phyloP scores from a whole-genome alignment of 176 grass and related monocot species.

The Secale cereale region DNA sequence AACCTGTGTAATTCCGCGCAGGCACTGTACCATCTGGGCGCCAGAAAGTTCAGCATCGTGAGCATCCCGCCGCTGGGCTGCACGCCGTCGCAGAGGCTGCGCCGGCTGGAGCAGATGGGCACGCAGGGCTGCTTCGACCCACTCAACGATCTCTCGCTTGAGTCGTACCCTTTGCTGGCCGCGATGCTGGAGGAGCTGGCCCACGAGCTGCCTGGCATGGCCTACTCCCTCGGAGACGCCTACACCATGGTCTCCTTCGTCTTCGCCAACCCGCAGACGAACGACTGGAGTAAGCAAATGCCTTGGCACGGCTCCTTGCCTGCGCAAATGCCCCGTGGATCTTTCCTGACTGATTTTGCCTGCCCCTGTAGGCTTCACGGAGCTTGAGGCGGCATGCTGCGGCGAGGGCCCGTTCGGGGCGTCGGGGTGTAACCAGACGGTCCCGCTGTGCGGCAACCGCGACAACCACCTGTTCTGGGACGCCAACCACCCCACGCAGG shows the following conservation, averaged over 20 bases:
- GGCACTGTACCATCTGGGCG: conserved; percentile 32
- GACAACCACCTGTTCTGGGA: conserved; percentile 52
- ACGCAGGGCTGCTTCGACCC: conserved; percentile 33
- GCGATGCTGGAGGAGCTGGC: conserved; percentile 18
- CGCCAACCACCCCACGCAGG: conserved; percentile 47
- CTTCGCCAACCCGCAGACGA: conserved; percentile 23
- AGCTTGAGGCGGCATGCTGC: conserved; percentile 46
- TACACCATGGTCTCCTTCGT: conserved; percentile 35
- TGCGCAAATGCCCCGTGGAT: background rate
- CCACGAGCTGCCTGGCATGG: conserved; percentile 33
- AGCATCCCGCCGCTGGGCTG: conserved; percentile 54
- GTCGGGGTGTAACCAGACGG: conserved; percentile 1
- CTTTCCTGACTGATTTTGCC: background rate
- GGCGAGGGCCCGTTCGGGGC: conserved; percentile 29
- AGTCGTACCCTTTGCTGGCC: conserved; percentile 27
- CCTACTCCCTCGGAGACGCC: conserved; percentile 44
- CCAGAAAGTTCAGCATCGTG: conserved; percentile 51
- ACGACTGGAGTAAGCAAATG: conserved; percentile 13
- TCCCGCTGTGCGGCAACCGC: conserved; percentile 33
- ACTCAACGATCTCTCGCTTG: conserved; percentile 31
- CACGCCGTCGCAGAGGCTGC: conserved; percentile 36
- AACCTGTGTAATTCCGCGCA: background rate
- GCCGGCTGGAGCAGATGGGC: background rate
- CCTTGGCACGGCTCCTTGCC: background rate
- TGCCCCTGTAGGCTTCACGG: conserved; percentile 29